Evolutionary conservation across 768 basidiomycete genomes (phyloP), one percentile per base, ranked within the genome.

Genomic region (Sporobolomyces pararoseus): DNA sequence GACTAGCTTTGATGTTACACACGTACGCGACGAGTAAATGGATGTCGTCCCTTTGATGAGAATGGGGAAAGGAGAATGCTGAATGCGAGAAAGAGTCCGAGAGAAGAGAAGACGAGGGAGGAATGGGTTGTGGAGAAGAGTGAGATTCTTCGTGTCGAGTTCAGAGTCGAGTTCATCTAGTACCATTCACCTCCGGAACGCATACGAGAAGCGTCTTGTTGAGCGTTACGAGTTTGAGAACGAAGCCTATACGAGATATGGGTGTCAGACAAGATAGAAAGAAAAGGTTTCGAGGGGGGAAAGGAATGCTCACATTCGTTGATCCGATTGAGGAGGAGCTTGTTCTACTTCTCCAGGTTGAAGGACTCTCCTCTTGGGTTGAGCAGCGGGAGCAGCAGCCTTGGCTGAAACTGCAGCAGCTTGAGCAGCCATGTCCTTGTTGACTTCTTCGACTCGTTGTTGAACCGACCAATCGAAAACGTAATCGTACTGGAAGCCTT

Each of bases 401-500:
- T 50, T 57, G n/a, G 25, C 37, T 21, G 53, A 9, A 16, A 13
- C 46, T 5, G 44, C 46, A 23, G 59, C 66, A 25, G 37, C 39
- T 27, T 54, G 59, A n/a, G 66, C 59, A 39, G 42, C 66, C 49
- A 34, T 60, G 31, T 51, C 58, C 64, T 65, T 67, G 39, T 61
- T 57, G 47, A 52, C 67, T 44, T 71, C 76, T 47, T 70, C 73
- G 59, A 64, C 63, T 47, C 77, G 71, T 63, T 76, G 85, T 80
- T 91, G 90, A 65, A 94, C 90, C 76, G 88, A 89, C 62, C 96
- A 99, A 81, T 99, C 96, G 77, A 99, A 99, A 78, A 98, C 91
- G 77, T 98, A 99, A 81, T 99, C 96, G 80, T 99, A 99, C 82
- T 97, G 93, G 84, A 90, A 97, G 63, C 94, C 92, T 79, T 82